Conservation (phyloP, 2,329 filamentous ascomycete species). For the Aspergillus luchuensis region DNA sequence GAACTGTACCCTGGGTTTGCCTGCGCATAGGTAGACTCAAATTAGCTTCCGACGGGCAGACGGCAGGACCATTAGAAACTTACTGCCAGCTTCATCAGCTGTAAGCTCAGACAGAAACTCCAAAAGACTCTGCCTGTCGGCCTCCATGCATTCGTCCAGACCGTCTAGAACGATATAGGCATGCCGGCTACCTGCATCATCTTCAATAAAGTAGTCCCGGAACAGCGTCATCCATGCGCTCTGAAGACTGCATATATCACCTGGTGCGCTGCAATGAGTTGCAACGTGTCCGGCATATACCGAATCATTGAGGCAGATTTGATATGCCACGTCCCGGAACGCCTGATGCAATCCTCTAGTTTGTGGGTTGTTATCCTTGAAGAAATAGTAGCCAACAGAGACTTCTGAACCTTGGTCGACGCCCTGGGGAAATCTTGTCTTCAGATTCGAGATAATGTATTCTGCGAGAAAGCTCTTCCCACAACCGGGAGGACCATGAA, state of each 20-base stretch:
- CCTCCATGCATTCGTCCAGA: background rate
- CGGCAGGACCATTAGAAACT: background rate
- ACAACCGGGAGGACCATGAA: constrained; percentile 49
- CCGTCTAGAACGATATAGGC: constrained; percentile 2
- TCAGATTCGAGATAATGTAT: constrained; percentile 45
- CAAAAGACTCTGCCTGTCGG: background rate
- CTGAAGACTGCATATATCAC: background rate
- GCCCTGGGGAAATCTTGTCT: constrained; percentile 34
- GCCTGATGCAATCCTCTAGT: constrained; percentile 51
- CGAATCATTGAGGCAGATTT: constrained; percentile 50
- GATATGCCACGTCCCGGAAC: constrained; percentile 51
- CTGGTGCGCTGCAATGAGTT: background rate
- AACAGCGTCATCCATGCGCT: background rate
- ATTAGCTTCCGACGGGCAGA: background rate
- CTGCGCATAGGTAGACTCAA: background rate
- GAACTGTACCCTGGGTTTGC: background rate
- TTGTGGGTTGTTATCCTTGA: constrained; percentile 51
- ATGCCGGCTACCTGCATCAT: background rate
- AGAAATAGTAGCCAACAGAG: constrained; percentile 53
- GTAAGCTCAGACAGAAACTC: background rate
- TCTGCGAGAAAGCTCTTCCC: constrained; percentile 53
- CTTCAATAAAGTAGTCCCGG: background rate
- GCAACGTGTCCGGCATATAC: constrained; percentile 33
- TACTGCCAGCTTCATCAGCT: background rate
- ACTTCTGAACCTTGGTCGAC: constrained; percentile 18